phyloP scores from a whole-genome alignment of 1,284 basidiomycete species.

The Irpex sp. region DNA sequence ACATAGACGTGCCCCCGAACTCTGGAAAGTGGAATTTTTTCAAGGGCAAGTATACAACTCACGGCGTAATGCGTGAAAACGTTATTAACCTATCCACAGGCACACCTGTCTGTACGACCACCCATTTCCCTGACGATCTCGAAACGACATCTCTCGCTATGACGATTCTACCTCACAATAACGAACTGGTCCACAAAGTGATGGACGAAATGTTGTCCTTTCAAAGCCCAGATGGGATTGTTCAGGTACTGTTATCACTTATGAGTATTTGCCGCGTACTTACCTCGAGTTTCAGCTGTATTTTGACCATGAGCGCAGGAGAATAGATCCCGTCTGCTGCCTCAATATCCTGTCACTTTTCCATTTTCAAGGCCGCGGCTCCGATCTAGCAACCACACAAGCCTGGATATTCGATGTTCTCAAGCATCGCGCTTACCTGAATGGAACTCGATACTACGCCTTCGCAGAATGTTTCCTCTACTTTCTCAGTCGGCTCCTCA shows the following conservation, averaged over 20 bases:
- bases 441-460: conserved; percentile 59
- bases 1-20: conserved; percentile 35
- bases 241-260: conserved; percentile 33
- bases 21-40: conserved; percentile 52
- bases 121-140: background rate
- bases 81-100: background rate
- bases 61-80: background rate
- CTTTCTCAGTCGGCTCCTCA: conserved; percentile 49
- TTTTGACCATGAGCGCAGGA: conserved; percentile 47
- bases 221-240: conserved; percentile 45
- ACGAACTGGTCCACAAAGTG: conserved; percentile 16
- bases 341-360: conserved; percentile 49
- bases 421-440: conserved; percentile 46
- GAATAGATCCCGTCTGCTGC: conserved; percentile 52
- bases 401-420: conserved; percentile 50
- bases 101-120: background rate
- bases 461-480: conserved; percentile 51
- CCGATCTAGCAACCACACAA: conserved; percentile 42
- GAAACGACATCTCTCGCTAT: background rate
- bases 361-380: conserved; percentile 44
- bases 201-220: conserved; percentile 54
- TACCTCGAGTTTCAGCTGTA: conserved; percentile 36
- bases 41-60: conserved; percentile 29
- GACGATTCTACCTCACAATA: background rate
- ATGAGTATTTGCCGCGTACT: too few species aligned